These are phyloP conservation scores for Cyclotella kingstonii DNA, from an alignment of 108 stramenopile species.

Conservation along the genomic window DNA sequence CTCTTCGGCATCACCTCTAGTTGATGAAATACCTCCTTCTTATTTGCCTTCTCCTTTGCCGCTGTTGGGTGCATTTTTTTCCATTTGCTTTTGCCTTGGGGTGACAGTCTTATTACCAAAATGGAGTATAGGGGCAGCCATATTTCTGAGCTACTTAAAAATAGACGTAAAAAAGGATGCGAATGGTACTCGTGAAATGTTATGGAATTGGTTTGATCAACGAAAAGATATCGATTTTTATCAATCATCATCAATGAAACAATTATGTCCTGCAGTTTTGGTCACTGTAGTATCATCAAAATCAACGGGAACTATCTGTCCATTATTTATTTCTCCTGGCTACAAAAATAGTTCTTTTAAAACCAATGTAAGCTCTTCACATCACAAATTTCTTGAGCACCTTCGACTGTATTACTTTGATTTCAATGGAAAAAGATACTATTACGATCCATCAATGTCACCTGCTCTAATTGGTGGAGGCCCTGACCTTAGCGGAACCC, in stretches of 20 bases:
- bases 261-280: conserved; percentile 14
- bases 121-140: conserved; percentile 44
- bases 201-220: conserved; percentile 13
- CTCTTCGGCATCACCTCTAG: conserved; percentile 15
- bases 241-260: conserved; percentile 11
- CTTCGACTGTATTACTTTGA: conserved; percentile 47
- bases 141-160: conserved; percentile 40
- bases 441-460: conserved; percentile 37
- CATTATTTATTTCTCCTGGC: conserved; percentile 16
- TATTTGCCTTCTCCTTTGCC: conserved; percentile 50
- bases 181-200: not conserved
- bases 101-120: conserved; percentile 48
- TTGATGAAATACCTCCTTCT: conserved; percentile 42
- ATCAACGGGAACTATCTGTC: conserved; percentile 16
- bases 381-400: conserved; percentile 4
- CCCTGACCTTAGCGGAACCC: conserved; percentile 36
- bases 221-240: conserved; percentile 32
- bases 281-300: conserved; percentile 11
- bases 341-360: not conserved
- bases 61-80: conserved; percentile 40
- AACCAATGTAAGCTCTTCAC: not conserved
- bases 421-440: conserved; percentile 45
- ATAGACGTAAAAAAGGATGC: conserved; percentile 13
- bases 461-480: conserved; percentile 38
- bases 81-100: conserved; percentile 34